These are phyloP conservation scores for Phylloboletellus chloephorus DNA, from an alignment of 1,284 basidiomycete genomes.

Conservation along the genomic window DNA sequence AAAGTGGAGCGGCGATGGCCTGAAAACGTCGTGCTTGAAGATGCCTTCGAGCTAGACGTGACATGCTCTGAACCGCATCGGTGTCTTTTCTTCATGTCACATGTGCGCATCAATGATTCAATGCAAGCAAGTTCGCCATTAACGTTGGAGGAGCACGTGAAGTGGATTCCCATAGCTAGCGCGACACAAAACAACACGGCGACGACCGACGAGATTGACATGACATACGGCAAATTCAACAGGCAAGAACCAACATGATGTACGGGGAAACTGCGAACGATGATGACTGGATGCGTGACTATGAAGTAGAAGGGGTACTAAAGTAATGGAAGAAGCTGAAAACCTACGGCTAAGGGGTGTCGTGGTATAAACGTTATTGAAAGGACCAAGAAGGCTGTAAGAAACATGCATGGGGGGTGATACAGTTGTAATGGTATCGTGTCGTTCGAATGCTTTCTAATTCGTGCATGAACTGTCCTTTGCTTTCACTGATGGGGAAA, in stretches of 20 bases:
- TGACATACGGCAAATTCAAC: conserved; percentile 16
- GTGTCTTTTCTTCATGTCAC: not conserved
- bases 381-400: conserved; percentile 3
- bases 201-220: conserved; percentile 18
- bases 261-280: not conserved
- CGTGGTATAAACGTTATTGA: conserved; percentile 6
- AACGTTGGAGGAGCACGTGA: conserved; percentile 7
- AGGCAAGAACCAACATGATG: conserved; percentile 11
- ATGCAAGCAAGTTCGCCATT: too few species aligned
- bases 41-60: conserved; percentile 52
- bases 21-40: conserved; percentile 74
- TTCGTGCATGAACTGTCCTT: conserved; percentile 23
- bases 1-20: conserved; percentile 77
- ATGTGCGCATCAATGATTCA: not conserved
- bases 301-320: conserved; percentile 16
- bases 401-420: conserved; percentile 21
- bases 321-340: conserved; percentile 7
- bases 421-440: conserved; percentile 27
- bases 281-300: not conserved
- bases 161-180: conserved; percentile 20
- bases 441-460: conserved; percentile 26
- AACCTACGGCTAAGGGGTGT: conserved; percentile 1
- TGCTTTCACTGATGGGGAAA: conserved; percentile 11
- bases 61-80: not conserved
- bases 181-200: conserved; percentile 24